Evolutionary conservation across 192 early-diverging fungal species (phyloP).

Genomic region (Kappamyces sp.): DNA sequence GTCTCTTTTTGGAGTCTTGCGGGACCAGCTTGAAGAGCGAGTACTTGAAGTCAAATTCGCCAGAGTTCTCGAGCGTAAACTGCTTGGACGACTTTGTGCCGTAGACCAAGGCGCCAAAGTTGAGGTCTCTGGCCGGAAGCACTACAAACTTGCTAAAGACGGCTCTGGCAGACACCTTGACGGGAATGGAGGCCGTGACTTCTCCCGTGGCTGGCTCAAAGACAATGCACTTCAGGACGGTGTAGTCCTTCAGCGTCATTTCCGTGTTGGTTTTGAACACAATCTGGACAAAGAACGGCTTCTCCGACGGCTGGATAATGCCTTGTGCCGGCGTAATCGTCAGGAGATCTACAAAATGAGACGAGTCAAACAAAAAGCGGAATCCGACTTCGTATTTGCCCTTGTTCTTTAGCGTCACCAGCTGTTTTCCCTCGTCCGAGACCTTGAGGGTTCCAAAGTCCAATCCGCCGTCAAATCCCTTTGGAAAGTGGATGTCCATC

Average conservation of each 20-base stretch:
- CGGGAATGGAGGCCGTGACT: conserved; percentile 45
- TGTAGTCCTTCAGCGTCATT: conserved; percentile 35
- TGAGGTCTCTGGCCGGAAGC: conserved; percentile 49
- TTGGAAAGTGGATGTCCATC: conserved; percentile 58
- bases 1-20: conserved; percentile 36
- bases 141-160: conserved; percentile 55
- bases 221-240: conserved; percentile 47
- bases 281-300: conserved; percentile 51
- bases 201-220: conserved; percentile 54
- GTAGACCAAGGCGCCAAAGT: conserved; percentile 55
- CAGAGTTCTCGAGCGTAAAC: conserved; percentile 54
- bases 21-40: conserved; percentile 48
- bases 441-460: conserved; percentile 60
- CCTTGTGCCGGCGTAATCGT: conserved; percentile 44
- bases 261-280: conserved; percentile 43
- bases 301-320: conserved; percentile 55
- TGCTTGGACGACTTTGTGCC: conserved; percentile 50
- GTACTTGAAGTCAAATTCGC: conserved; percentile 60
- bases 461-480: conserved; percentile 52
- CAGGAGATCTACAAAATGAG: conserved; percentile 44
- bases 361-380: conserved; percentile 45
- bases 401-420: conserved; percentile 42
- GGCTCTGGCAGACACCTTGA: conserved; percentile 46
- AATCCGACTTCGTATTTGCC: conserved; percentile 63
- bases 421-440: conserved; percentile 47